These are phyloP conservation scores for Cyclospora cayetanensis DNA, from an alignment of 169 alveolate genomes.

Conservation along the genomic window DNA sequence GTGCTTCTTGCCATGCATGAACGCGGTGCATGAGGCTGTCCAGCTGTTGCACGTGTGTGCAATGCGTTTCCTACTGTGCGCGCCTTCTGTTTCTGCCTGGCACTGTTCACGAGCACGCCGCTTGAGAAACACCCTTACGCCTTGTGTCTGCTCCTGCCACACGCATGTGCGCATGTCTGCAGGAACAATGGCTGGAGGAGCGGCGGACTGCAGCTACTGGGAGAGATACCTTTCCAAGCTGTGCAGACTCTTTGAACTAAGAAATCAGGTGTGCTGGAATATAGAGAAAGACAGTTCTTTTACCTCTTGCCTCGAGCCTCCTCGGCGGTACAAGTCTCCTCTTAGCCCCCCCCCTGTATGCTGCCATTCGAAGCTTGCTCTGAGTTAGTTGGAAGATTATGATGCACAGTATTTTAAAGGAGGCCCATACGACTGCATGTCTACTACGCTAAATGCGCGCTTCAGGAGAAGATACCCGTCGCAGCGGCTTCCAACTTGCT, in stretches of 20 bases:
- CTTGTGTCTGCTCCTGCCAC: not conserved
- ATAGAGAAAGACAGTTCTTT: no score
- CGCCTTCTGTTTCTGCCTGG: not conserved
- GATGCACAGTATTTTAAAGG: no score
- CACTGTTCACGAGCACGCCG: not conserved
- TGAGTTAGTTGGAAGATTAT: no score
- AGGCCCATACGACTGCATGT: no score
- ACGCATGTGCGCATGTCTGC: not conserved
- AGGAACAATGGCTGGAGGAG: constrained; percentile 99
- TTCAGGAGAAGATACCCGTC: constrained; percentile 94
- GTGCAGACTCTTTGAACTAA: constrained; percentile 91
- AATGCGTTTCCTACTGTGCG: not conserved
- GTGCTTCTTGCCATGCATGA: not conserved
- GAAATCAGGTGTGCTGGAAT: constrained; percentile 83
- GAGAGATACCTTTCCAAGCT: constrained; percentile 94
- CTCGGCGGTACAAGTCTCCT: no score
- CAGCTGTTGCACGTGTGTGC: not conserved
- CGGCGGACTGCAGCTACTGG: constrained; percentile 99
- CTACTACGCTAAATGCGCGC: no score
- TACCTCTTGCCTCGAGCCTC: no score
- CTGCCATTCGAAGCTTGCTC: no score
- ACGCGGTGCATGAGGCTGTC: not conserved
- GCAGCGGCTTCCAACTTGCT: constrained; percentile 99
- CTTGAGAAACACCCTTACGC: not conserved
- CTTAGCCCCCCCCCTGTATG: no score